phyloP scores from a whole-genome alignment of 169 alveolate genomes.

The Cystoisospora suis region DNA sequence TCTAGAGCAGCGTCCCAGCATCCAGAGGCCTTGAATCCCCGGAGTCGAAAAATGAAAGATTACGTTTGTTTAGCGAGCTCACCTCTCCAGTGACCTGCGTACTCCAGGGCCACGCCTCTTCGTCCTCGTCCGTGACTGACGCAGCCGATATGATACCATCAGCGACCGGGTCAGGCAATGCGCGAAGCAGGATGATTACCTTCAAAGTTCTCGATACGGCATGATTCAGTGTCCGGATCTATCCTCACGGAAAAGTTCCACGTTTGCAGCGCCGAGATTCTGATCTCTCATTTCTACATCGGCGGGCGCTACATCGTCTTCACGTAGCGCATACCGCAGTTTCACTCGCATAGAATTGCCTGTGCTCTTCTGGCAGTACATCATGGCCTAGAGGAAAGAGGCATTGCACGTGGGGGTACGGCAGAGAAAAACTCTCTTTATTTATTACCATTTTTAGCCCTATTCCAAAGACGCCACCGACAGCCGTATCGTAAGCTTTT shows the following conservation, averaged over 20 bases:
- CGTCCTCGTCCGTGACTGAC: not conserved
- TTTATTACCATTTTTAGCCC: constrained; percentile 60
- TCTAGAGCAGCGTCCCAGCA: not conserved
- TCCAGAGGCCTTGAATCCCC: too few relatives aligned
- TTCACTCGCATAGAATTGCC: not conserved
- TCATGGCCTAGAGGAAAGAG: constrained; percentile 1
- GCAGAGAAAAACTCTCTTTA: not conserved
- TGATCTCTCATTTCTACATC: not conserved
- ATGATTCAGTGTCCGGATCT: not conserved
- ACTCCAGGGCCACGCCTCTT: constrained; percentile 29
- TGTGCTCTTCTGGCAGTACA: constrained; percentile 20
- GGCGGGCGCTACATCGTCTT: not conserved
- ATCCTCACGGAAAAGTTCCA: constrained; percentile 35
- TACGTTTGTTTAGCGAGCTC: too few relatives aligned
- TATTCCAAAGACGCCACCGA: constrained; percentile 66
- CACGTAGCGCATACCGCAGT: not conserved
- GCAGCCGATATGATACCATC: too few relatives aligned
- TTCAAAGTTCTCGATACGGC: constrained; percentile 6
- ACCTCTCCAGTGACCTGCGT: constrained; percentile 43
- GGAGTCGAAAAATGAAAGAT: too few relatives aligned
- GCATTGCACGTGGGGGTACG: not conserved
- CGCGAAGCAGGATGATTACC: too few relatives aligned
- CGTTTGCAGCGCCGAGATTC: constrained; percentile 31
- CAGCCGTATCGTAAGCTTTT: constrained; percentile 42
- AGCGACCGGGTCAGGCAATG: too few relatives aligned